Percentiles rank a stretch among this genome's conserved stretches.
These are phyloP conservation scores for Coemansia sp. DNA, from an alignment of 192 early-diverging fungal species.

Conservation along the genomic window DNA sequence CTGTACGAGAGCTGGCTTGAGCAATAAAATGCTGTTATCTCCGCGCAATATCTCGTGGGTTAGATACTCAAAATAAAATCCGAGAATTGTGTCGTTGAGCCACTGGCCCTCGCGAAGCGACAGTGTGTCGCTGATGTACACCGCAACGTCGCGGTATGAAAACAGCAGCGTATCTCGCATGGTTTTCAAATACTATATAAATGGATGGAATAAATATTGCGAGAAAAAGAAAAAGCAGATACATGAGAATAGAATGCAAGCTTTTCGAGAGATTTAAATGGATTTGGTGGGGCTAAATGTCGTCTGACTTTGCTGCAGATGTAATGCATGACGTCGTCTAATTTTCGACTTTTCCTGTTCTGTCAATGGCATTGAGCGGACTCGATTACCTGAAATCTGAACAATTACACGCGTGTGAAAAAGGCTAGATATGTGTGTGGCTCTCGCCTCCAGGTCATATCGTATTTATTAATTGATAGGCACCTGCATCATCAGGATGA, in stretches of 20 bases:
- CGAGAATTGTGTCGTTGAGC: conserved; percentile 43
- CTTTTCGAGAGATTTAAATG: background rate
- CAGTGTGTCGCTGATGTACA: conserved; percentile 32
- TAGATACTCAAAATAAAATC: conserved; percentile 51
- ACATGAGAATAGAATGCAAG: background rate
- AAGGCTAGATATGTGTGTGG: background rate
- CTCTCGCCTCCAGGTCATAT: background rate
- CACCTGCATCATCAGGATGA: background rate
- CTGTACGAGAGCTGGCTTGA: conserved; percentile 34
- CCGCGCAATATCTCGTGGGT: conserved; percentile 30
- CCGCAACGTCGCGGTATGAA: conserved; percentile 28
- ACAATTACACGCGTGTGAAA: background rate
- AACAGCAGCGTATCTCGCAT: conserved; percentile 17
- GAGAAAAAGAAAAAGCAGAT: background rate
- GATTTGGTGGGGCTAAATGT: background rate
- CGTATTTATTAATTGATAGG: background rate
- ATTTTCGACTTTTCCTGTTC: background rate
- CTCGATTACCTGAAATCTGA: background rate
- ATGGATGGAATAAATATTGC: background rate
- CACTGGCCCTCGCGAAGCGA: conserved; percentile 37
- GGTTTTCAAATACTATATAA: background rate
- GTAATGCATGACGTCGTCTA: background rate
- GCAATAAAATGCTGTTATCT: conserved; percentile 27
- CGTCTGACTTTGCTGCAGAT: background rate
- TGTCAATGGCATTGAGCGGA: background rate